phyloP scores from a whole-genome alignment of 768 basidiomycete genomes.

The Lactarius pseudohatsudake region DNA sequence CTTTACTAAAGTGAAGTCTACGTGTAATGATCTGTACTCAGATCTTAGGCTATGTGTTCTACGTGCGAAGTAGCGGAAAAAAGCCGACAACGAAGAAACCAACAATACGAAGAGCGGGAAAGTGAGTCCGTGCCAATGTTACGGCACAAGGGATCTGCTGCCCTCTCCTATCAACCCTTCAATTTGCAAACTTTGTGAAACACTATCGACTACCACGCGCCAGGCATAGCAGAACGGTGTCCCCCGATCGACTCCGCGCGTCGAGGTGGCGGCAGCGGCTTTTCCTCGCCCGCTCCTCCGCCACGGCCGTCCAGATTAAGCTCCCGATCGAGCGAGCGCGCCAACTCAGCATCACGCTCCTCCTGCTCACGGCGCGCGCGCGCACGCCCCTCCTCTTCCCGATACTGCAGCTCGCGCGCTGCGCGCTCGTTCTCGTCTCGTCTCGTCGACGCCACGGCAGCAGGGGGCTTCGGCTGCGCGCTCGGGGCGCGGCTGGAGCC shows the following conservation, averaged over 20 bases:
- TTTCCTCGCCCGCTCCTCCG: not conserved
- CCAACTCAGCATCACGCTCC: slow-evolving; percentile 27
- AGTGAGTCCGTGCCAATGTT: not conserved
- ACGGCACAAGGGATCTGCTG: not conserved
- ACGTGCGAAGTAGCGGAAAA: not conserved
- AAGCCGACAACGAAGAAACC: not conserved
- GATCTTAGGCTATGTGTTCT: not conserved
- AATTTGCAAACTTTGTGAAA: not conserved
- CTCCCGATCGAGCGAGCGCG: slow-evolving; percentile 28
- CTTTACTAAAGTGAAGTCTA: not conserved
- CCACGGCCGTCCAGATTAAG: slow-evolving; percentile 17
- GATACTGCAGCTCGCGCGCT: slow-evolving; percentile 21
- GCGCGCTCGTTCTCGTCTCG: slow-evolving; percentile 12
- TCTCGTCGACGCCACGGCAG: not conserved
- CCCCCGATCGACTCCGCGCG: not conserved
- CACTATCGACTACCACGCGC: slow-evolving; percentile 5
- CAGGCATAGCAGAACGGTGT: not conserved
- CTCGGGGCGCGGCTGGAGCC: not conserved
- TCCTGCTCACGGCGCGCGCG: slow-evolving; percentile 26
- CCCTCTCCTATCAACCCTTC: not conserved
- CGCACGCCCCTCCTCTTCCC: slow-evolving; percentile 23
- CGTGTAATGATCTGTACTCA: not conserved
- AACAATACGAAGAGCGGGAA: not conserved
- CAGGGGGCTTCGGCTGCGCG: not conserved
- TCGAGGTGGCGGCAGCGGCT: not conserved